Conservation (phyloP, 352 stramenopile species). For the Phytophthora cryptogea region DNA sequence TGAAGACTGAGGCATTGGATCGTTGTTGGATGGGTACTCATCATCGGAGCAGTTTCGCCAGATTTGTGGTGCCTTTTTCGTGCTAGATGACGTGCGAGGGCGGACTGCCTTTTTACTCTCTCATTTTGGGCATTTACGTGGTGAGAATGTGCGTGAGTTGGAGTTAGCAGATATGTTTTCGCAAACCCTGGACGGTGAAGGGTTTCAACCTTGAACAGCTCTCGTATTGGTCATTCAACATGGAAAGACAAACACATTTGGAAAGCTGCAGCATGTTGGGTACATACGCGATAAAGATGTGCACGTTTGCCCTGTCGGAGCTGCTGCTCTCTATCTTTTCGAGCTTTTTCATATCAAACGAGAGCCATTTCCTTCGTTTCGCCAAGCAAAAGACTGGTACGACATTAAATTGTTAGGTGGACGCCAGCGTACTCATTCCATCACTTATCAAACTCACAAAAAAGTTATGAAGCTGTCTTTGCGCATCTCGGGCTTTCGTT, state of each 20-base stretch:
- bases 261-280: conserved; percentile 4
- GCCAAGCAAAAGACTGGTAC: conserved; percentile 1
- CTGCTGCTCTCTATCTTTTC: conserved; percentile 6
- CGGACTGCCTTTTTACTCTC: not conserved
- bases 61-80: too few relatives aligned
- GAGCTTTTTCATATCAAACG: not conserved
- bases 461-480: conserved; percentile 4
- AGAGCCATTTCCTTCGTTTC: too few relatives aligned
- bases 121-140: not conserved
- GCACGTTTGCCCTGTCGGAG: conserved; percentile 1
- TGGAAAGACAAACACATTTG: too few relatives aligned
- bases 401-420: conserved; percentile 9
- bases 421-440: conserved; percentile 4
- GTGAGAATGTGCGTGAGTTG: too few relatives aligned
- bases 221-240: too few relatives aligned
- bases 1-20: conserved; percentile 11
- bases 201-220: too few relatives aligned
- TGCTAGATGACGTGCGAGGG: too few relatives aligned
- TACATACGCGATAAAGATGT: conserved; percentile 4
- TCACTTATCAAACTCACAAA: conserved; percentile 12
- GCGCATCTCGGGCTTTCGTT: too few relatives aligned
- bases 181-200: too few relatives aligned
- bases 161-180: too few relatives aligned
- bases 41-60: too few relatives aligned
- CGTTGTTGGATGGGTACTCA: not conserved